Evolutionary conservation across 2,329 filamentous ascomycete genomes (phyloP).

Genomic region (Fonsecaea monophora): DNA sequence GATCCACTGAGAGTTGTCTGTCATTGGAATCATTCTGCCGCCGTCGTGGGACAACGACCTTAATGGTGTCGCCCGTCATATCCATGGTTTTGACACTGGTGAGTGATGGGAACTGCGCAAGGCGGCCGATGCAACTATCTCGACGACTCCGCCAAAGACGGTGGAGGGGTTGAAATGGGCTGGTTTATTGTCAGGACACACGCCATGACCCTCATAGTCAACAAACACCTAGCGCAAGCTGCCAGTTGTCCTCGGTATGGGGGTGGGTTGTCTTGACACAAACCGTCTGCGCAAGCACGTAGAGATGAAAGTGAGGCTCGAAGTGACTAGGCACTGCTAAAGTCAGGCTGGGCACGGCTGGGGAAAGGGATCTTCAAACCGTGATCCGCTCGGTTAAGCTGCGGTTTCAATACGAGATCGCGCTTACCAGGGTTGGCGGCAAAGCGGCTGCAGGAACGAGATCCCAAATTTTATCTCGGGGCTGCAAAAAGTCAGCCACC

Average conservation of each 20-base stretch:
- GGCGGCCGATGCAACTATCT: neutral
- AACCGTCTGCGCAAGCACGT: neutral
- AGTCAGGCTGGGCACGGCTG: neutral
- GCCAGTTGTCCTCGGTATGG: neutral
- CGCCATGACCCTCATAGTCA: slow-evolving; percentile 5
- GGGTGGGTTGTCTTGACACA: neutral
- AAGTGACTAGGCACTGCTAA: neutral
- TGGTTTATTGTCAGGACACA: neutral
- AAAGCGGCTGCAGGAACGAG: neutral
- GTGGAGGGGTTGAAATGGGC: neutral
- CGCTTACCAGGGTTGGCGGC: neutral
- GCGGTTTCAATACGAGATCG: neutral
- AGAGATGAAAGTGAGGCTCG: neutral
- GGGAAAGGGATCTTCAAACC: slow-evolving; percentile 4
- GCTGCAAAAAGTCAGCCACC: neutral
- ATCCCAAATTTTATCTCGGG: neutral
- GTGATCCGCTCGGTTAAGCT: slow-evolving; percentile 5
- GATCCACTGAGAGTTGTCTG: slow-evolving; percentile 53
- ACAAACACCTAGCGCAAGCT: neutral
- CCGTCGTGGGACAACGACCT: slow-evolving; percentile 48
- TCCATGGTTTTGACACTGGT: slow-evolving; percentile 10
- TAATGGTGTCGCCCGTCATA: slow-evolving; percentile 41
- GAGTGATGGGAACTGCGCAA: neutral
- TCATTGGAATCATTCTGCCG: slow-evolving; percentile 16
- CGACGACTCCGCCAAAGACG: neutral